Evolutionary conservation across 2,329 filamentous ascomycete genomes (phyloP).

Genomic region (Juglanconis juglandina): DNA sequence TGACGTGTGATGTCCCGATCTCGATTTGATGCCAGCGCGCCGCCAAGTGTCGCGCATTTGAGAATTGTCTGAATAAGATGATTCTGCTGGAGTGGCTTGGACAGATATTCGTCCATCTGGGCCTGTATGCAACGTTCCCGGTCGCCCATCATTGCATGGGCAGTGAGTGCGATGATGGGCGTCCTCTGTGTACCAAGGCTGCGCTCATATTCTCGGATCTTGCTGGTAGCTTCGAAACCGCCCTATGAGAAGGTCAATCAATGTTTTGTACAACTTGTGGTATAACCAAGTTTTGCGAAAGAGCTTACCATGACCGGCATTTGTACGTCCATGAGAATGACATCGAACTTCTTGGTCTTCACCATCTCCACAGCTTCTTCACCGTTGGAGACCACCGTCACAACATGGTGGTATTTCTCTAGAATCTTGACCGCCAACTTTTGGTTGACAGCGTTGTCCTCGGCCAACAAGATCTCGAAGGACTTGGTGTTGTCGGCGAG

Average conservation of each 20-base stretch:
- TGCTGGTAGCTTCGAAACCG: constrained; percentile 93
- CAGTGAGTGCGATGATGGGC: constrained; percentile 93
- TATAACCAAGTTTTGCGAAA: constrained; percentile 5
- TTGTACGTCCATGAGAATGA: constrained; percentile 98
- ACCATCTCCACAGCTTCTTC: constrained; percentile 90
- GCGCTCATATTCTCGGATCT: constrained; percentile 92
- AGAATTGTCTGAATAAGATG: constrained; percentile 97
- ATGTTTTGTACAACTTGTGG: constrained; percentile 13
- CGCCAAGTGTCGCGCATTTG: constrained; percentile 90
- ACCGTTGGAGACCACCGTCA: constrained; percentile 92
- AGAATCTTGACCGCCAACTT: constrained; percentile 93
- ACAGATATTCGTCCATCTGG: constrained; percentile 98
- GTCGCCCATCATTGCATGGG: constrained; percentile 98
- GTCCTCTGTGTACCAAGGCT: constrained; percentile 76
- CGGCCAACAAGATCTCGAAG: constrained; percentile 90
- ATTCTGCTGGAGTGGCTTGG: constrained; percentile 94
- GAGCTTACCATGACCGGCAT: constrained; percentile 96
- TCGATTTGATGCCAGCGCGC: constrained; percentile 64
- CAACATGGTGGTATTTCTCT: constrained; percentile 91
- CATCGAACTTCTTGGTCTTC: constrained; percentile 88
- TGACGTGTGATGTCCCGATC: constrained; percentile 56
- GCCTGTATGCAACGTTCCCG: constrained; percentile 97
- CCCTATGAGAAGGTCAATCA: constrained; percentile 56
- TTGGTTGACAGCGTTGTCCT: constrained; percentile 98
- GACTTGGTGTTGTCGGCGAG: constrained; percentile 92